A percentile compares a stretch with the other conserved stretches of the same genome.
phyloP scores from a whole-genome alignment of 208 protist species.

The Tritrichomonas foetus region DNA sequence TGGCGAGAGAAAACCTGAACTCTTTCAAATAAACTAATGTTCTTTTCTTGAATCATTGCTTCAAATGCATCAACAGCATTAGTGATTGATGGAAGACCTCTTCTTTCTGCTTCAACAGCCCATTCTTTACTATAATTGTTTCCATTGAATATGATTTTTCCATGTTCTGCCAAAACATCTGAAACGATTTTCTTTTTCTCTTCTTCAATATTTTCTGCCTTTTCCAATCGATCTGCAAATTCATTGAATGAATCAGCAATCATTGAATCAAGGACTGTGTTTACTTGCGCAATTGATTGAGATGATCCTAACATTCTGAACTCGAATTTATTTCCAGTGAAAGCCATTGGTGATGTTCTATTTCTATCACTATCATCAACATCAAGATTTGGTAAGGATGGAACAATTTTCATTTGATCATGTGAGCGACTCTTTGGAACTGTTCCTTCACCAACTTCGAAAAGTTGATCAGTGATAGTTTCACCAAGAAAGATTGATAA shows the following conservation, averaged over 20 bases:
- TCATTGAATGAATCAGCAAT: constrained; percentile 62
- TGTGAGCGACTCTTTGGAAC: not conserved
- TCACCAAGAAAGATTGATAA: constrained; percentile 70
- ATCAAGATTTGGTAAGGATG: not conserved
- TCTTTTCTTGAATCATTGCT: not conserved
- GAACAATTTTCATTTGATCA: not conserved
- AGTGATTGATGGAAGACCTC: not conserved
- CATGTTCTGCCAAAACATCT: not conserved
- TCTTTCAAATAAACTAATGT: constrained; percentile 25
- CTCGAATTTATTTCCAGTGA: constrained; percentile 73
- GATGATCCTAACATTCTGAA: constrained; percentile 71
- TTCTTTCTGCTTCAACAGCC: not conserved
- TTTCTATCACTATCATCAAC: constrained; percentile 66
- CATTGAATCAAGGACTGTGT: constrained; percentile 68
- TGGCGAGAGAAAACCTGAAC: not conserved
- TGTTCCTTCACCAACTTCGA: constrained; percentile 21
- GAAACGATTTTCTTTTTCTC: not conserved
- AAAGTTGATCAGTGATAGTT: constrained; percentile 55
- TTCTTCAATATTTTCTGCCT: not conserved
- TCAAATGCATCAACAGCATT: constrained; percentile 21
- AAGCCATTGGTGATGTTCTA: constrained; percentile 73
- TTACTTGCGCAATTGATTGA: constrained; percentile 61
- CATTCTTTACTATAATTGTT: constrained; percentile 28
- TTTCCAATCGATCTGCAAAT: constrained; percentile 50
- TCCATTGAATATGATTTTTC: constrained; percentile 15